phyloP scores from a whole-genome alignment of 352 stramenopile genomes.

The Pythium folliculosum region DNA sequence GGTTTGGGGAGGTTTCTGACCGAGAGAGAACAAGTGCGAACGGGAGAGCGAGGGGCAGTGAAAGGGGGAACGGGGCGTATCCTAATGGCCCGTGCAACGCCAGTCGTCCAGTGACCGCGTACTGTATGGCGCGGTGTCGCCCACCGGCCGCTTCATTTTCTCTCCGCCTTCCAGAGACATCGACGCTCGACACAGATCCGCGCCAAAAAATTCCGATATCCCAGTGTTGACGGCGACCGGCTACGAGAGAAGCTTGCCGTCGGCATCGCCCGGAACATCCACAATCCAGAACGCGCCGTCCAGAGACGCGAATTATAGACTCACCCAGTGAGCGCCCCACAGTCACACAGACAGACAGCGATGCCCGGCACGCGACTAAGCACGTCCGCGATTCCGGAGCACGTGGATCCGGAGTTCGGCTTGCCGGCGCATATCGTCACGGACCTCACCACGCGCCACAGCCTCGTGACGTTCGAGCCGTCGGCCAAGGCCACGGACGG shows the following conservation, averaged over 20 bases:
- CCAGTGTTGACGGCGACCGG: neutral
- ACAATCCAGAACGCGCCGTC: neutral
- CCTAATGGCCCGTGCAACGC: no score
- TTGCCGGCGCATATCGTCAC: slow-evolving; percentile 32
- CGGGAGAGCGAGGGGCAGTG: neutral
- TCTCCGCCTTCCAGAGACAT: neutral
- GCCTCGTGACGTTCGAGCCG: slow-evolving; percentile 52
- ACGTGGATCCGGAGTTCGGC: slow-evolving; percentile 45
- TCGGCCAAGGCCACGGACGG: slow-evolving; percentile 29
- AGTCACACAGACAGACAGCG: neutral
- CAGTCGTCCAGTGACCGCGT: neutral
- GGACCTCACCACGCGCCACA: slow-evolving; percentile 56
- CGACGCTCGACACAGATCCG: neutral
- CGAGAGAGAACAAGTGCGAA: neutral
- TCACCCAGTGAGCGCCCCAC: no score
- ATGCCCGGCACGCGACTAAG: slow-evolving; percentile 45
- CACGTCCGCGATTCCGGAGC: slow-evolving; percentile 53
- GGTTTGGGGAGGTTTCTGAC: neutral
- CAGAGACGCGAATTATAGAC: neutral
- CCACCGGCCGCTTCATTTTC: neutral
- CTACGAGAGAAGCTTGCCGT: neutral
- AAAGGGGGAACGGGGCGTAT: no score
- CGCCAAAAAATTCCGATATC: neutral
- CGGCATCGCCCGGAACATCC: no score
- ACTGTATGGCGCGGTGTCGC: neutral